A percentile compares a stretch with the other conserved stretches of the same genome.
Evolutionary conservation across 306 rosid species (phyloP).

Genomic region (Prunus mongolica): DNA sequence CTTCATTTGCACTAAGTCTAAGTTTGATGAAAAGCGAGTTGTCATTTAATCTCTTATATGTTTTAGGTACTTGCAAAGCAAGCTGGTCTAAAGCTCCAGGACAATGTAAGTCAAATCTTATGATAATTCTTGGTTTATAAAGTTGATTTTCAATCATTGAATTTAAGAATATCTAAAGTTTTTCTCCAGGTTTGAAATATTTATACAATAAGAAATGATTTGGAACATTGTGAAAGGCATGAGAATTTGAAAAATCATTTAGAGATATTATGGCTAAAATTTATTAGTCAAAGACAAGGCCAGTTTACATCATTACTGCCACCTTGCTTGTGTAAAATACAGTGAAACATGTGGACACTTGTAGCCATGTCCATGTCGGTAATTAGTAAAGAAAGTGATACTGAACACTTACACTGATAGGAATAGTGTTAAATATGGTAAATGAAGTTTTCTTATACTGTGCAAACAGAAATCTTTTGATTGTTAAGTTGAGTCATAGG

Average conservation of each 20-base stretch:
- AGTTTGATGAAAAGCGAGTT: background rate
- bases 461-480: background rate
- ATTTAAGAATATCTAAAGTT: background rate
- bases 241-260: background rate
- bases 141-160: slow-evolving; percentile 13
- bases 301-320: background rate
- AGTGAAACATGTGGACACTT: background rate
- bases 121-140: background rate
- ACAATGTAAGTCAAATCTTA: slow-evolving; percentile 53
- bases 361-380: background rate
- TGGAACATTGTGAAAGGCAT: background rate
- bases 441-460: background rate
- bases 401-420: background rate
- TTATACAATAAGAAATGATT: background rate
- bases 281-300: background rate
- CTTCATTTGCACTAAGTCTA: background rate
- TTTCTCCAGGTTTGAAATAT: slow-evolving; percentile 3
- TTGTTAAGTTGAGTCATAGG: background rate
- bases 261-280: background rate
- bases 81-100: slow-evolving; percentile 76
- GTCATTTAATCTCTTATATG: slow-evolving; percentile 21
- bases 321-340: background rate
- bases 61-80: slow-evolving; percentile 82
- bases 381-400: background rate
- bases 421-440: background rate